Conservation (phyloP, 1,284 basidiomycete species). For the Cutaneotrichosporon sp. region DNA sequence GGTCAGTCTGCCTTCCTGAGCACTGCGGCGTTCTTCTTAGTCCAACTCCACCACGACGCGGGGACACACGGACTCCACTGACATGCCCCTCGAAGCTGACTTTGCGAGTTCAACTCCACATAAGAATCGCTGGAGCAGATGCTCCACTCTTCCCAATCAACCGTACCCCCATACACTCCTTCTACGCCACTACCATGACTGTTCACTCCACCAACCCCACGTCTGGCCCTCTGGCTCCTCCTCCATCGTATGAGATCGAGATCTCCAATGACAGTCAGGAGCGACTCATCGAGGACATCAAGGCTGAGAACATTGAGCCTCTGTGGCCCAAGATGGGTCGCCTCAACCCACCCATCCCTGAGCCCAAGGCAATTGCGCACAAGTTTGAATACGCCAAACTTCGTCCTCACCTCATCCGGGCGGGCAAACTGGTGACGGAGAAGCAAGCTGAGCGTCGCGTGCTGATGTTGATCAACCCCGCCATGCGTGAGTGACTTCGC, state of each 20-base stretch:
- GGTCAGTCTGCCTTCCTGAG: too few relatives aligned
- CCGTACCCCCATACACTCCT: too few relatives aligned
- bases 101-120: too few relatives aligned
- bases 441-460: conserved; percentile 25
- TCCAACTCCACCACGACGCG: too few relatives aligned
- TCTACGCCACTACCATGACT: too few relatives aligned
- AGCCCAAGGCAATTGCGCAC: conserved; percentile 19
- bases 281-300: conserved; percentile 18
- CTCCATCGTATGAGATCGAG: conserved; percentile 5
- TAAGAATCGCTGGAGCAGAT: too few relatives aligned
- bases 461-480: conserved; percentile 24
- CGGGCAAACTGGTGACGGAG: conserved; percentile 22
- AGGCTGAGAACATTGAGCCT: conserved; percentile 6
- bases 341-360: conserved; percentile 14
- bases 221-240: conserved; percentile 7
- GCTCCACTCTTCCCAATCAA: too few relatives aligned
- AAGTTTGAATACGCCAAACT: conserved; percentile 20
- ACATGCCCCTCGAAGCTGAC: too few relatives aligned
- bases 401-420: conserved; percentile 22
- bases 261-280: conserved; percentile 19
- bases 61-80: too few relatives aligned
- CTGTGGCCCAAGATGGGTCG: conserved; percentile 21
- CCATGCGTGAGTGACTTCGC: neutral
- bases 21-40: too few relatives aligned
- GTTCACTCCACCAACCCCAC: neutral